These are phyloP conservation scores for Ceratocystis cacaofunesta DNA, from an alignment of 2,329 filamentous ascomycete genomes.

Conservation along the genomic window DNA sequence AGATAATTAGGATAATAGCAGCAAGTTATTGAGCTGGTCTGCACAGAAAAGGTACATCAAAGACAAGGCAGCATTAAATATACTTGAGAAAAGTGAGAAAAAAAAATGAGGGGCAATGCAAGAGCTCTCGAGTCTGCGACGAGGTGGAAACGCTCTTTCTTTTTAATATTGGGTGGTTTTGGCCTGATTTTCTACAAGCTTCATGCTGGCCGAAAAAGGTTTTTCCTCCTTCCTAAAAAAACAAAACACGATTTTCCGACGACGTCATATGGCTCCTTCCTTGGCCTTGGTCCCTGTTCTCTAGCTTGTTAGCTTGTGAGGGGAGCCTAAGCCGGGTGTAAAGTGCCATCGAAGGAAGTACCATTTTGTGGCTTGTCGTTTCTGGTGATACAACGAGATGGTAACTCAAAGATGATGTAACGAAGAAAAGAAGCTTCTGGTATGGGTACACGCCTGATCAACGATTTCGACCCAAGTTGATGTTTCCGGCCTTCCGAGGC, in stretches of 20 bases:
- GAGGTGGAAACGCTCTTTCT: not conserved
- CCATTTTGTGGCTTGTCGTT: not conserved
- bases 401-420: not conserved
- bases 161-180: not conserved
- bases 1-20: not conserved
- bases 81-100: not conserved
- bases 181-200: constrained; percentile 1
- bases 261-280: constrained; percentile 2
- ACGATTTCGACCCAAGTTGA: not conserved
- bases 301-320: not conserved
- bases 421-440: not conserved
- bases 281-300: not conserved
- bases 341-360: not conserved
- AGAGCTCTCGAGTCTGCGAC: not conserved
- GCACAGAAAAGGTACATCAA: not conserved
- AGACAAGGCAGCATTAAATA: not conserved
- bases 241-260: not conserved
- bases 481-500: not conserved
- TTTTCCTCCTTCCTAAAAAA: not conserved
- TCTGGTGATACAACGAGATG: too few relatives aligned
- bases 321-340: not conserved
- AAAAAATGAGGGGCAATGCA: not conserved
- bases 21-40: too few relatives aligned
- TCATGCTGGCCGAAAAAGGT: constrained; percentile 7
- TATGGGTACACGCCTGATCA: not conserved